Evolutionary conservation across 1,139 yeast species (phyloP).

Genomic region (Chernovozyma sophiae-reginae): DNA sequence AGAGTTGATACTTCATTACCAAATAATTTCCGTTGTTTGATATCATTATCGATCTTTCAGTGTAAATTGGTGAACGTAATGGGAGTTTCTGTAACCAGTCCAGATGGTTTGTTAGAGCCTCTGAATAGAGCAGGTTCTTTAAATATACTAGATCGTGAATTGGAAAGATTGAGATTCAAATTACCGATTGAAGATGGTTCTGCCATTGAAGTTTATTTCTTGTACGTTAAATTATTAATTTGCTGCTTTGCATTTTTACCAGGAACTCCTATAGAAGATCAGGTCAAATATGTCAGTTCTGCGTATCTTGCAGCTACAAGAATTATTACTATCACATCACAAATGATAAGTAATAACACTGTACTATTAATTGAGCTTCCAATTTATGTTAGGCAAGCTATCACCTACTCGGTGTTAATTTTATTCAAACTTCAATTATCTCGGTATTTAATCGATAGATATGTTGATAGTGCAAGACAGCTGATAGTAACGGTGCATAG

Average conservation of each 20-base stretch:
- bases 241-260: slow-evolving; percentile 91
- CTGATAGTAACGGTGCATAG: slow-evolving; percentile 92
- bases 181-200: slow-evolving; percentile 60
- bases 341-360: slow-evolving; percentile 51
- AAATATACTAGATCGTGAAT: slow-evolving; percentile 70
- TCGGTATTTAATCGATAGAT: slow-evolving; percentile 69
- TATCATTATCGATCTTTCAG: slow-evolving; percentile 76
- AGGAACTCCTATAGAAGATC: slow-evolving; percentile 86
- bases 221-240: slow-evolving; percentile 75
- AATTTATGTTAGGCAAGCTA: slow-evolving; percentile 80
- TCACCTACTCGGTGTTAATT: slow-evolving; percentile 74
- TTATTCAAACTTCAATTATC: slow-evolving; percentile 80
- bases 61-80: slow-evolving; percentile 78
- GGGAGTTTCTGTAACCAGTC: slow-evolving; percentile 85
- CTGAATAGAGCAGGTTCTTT: slow-evolving; percentile 77
- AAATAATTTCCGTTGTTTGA: slow-evolving; percentile 64
- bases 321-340: slow-evolving; percentile 72
- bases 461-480: slow-evolving; percentile 85
- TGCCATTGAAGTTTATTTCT: slow-evolving; percentile 70
- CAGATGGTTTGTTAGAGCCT: slow-evolving; percentile 88
- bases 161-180: slow-evolving; percentile 65
- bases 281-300: slow-evolving; percentile 75
- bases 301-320: slow-evolving; percentile 83
- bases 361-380: slow-evolving; percentile 79
- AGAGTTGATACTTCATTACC: slow-evolving; percentile 67